Percentiles rank a stretch among this genome's conserved stretches.
Conservation (phyloP, 495 filamentous ascomycete species). For the Podospora tetraspora region DNA sequence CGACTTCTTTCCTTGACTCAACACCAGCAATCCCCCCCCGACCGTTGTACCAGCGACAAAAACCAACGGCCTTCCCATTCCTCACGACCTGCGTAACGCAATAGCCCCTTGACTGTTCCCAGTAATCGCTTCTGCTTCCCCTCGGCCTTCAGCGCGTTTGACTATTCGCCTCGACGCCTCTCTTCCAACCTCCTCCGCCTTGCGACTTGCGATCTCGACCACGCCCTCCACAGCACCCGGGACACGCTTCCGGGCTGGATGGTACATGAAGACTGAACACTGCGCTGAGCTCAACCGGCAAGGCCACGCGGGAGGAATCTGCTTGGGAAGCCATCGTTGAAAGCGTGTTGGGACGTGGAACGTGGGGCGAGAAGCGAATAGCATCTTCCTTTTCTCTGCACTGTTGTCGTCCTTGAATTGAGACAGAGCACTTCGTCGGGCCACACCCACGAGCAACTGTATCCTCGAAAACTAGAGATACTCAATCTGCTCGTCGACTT, state of each 20-base stretch:
- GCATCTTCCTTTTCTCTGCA: slow-evolving; percentile 5
- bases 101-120: neutral
- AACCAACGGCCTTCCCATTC: neutral
- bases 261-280: slow-evolving; percentile 5
- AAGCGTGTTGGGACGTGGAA: neutral
- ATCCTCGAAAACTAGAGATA: neutral
- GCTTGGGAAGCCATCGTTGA: neutral
- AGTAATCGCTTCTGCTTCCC: neutral
- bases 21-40: neutral
- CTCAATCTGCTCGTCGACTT: neutral
- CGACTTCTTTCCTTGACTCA: neutral
- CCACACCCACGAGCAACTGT: neutral
- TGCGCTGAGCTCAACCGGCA: slow-evolving; percentile 1
- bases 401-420: slow-evolving; percentile 8
- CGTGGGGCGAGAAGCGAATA: slow-evolving; percentile 7
- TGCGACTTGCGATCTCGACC: neutral
- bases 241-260: neutral
- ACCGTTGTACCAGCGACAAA: neutral
- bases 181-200: neutral
- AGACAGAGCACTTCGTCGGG: neutral
- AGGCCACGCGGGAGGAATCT: neutral
- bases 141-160: neutral
- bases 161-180: neutral
- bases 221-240: neutral
- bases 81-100: neutral